Percentiles rank a stretch among this genome's conserved stretches.
Conservation (phyloP, 192 early-diverging fungal species). For the Phycomyces blakesleeanus region DNA sequence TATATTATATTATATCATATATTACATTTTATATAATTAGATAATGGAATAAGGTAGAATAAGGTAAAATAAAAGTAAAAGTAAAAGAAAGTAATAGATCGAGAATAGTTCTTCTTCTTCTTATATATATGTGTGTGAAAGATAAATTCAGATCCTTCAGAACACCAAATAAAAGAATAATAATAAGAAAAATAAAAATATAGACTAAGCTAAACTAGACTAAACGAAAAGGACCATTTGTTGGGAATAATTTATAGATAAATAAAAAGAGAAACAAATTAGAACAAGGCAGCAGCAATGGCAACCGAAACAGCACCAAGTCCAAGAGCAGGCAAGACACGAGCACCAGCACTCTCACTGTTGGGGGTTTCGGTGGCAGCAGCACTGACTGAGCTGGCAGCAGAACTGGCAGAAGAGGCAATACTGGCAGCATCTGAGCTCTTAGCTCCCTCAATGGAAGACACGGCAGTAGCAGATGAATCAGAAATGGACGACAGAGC, state of each 20-base stretch:
- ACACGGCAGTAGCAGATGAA: neutral
- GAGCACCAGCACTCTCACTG: neutral
- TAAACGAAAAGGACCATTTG: too few species aligned
- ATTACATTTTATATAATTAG: too few species aligned
- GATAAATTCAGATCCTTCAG: too few species aligned
- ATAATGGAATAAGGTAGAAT: too few species aligned
- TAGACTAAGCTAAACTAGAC: too few species aligned
- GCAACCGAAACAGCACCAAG: neutral
- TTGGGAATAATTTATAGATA: neutral
- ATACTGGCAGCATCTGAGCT: neutral
- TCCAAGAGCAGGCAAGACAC: neutral
- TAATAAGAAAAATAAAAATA: too few species aligned
- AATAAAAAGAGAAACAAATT: neutral
- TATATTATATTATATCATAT: too few species aligned
- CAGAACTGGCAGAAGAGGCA: neutral
- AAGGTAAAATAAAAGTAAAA: too few species aligned
- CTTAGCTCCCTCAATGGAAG: neutral
- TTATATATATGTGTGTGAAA: too few species aligned
- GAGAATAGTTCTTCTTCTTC: too few species aligned
- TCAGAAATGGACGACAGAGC: neutral
- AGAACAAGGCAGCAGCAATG: neutral
- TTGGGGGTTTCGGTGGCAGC: slow-evolving; percentile 3
- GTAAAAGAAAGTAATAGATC: too few species aligned
- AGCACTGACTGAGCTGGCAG: neutral
- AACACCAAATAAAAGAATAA: too few species aligned